Percentiles rank a stretch among this genome's conserved stretches.
Conservation (phyloP, 257 asterid genomes). For the Solanum paucissectum region DNA sequence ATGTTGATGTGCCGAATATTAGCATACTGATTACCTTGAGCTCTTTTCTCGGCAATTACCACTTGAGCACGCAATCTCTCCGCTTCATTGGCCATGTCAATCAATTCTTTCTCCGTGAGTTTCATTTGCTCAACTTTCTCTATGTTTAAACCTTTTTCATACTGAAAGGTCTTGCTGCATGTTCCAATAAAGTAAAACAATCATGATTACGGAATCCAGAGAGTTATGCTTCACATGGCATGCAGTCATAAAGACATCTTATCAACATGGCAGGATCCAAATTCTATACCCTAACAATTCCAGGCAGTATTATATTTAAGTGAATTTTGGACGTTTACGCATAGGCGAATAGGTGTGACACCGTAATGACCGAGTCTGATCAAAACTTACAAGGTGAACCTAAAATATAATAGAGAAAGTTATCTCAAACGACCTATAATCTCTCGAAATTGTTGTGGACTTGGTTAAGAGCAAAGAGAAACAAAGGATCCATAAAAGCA, state of each 20-base stretch:
- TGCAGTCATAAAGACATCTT: background rate
- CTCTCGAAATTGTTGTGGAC: background rate
- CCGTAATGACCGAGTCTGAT: background rate
- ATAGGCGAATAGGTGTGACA: background rate
- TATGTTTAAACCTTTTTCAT: slow-evolving; percentile 53
- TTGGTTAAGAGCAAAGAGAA: background rate
- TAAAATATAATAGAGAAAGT: background rate
- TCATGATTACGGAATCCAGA: background rate
- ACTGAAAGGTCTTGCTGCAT: slow-evolving; percentile 55
- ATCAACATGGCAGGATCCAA: background rate
- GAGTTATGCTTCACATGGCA: background rate
- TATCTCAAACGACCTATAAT: background rate
- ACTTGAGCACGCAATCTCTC: slow-evolving; percentile 50
- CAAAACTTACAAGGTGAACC: background rate
- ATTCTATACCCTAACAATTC: background rate
- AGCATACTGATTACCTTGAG: slow-evolving; percentile 32
- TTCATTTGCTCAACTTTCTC: slow-evolving; percentile 65
- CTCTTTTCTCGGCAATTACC: slow-evolving; percentile 42
- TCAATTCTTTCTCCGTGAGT: slow-evolving; percentile 56
- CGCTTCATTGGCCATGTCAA: slow-evolving; percentile 46
- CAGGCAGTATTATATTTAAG: background rate
- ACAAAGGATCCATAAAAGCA: background rate
- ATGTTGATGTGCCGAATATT: background rate
- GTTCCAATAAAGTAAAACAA: slow-evolving; percentile 1
- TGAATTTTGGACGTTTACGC: background rate